Percentiles rank a stretch among this genome's conserved stretches.
Evolutionary conservation across 2,329 filamentous ascomycete species (phyloP).

Genomic region (Talaromyces sp.): DNA sequence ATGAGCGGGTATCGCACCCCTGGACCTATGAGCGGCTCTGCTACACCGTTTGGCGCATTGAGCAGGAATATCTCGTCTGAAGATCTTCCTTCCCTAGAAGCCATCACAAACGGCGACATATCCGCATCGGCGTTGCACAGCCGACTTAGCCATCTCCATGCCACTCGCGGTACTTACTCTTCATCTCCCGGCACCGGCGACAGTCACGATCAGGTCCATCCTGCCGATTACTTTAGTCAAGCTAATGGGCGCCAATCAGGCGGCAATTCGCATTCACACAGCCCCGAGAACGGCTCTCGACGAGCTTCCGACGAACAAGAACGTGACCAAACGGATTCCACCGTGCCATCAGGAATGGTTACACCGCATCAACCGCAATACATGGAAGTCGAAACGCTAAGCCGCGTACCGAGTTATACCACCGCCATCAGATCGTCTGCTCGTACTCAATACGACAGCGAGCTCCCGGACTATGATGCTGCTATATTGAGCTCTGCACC

Average conservation of each 20-base stretch:
- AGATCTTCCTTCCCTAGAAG: constrained; percentile 64
- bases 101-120: constrained; percentile 52
- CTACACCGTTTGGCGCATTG: constrained; percentile 70
- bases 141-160: constrained; percentile 57
- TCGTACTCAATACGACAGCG: constrained; percentile 50
- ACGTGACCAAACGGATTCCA: constrained; percentile 38
- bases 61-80: constrained; percentile 74
- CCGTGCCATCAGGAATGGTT: constrained; percentile 35
- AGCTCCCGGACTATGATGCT: constrained; percentile 65
- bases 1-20: constrained; percentile 77
- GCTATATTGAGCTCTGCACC: constrained; percentile 34
- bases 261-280: constrained; percentile 31
- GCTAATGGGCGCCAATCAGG: constrained; percentile 15
- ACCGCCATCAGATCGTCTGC: constrained; percentile 68
- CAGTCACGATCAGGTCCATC: constrained; percentile 23
- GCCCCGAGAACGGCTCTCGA: constrained; percentile 37
- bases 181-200: constrained; percentile 28
- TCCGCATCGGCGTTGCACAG: constrained; percentile 66
- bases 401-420: constrained; percentile 72
- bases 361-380: constrained; percentile 44
- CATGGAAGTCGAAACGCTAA: constrained; percentile 62
- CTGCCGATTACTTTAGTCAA: constrained; percentile 31
- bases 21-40: constrained; percentile 63
- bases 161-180: constrained; percentile 25
- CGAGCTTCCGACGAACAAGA: constrained; percentile 48